Base-by-base conservation (phyloP, 192 early-diverging fungal species). In the Rhizophlyctis rosea region DNA sequence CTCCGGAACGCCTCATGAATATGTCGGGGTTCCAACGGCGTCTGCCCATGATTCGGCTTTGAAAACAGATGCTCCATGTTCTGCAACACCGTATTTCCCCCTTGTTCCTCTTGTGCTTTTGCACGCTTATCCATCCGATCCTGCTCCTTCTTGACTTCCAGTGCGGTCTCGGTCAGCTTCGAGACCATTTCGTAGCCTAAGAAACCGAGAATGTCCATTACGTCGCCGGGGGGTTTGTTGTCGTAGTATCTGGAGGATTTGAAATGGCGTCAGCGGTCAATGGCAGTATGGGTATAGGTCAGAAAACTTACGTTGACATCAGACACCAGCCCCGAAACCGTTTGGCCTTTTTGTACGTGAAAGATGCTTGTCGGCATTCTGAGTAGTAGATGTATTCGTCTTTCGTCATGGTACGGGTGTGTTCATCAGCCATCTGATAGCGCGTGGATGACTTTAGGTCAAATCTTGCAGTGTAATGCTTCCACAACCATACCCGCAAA, bases 341-440 rank as follows among this genome's bases (percentile, higher is more conserved):
- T 69, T 95, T 95, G 39, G 78, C 77, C 68, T 96, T 96, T 53
- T 95, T 91, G 76, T 90, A 98, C 3, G 92, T 95, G 56, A 99
- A 99, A 7, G 90, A 93, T 5, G 97, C 95, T 74, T 96, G 94
- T n/a, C 95, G 82, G 72, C 94, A 96, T 72, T 98, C 94, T 4
- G 95, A 94, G 64, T 95, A 99, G 77, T 96, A 92, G 25, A 97
- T 93, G 71, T 99, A 99, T 75, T 99, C 92, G n/a, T 96, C 94
- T 62, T 95, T 87, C 24, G 93, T 91, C 97, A 99, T 99, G 16
- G 84, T 89, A 18, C 82, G 72, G 2, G 97, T 99, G 2, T 95
- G 78, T 48, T 94, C 89, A 65, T 99, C 97, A 2, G 97, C 97
- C 30, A 88, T 86, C 81, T 83, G 57, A 25, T n/a, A n/a, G n/a